phyloP scores from a whole-genome alignment of 1,284 basidiomycete species.

The Moniliella sp. region DNA sequence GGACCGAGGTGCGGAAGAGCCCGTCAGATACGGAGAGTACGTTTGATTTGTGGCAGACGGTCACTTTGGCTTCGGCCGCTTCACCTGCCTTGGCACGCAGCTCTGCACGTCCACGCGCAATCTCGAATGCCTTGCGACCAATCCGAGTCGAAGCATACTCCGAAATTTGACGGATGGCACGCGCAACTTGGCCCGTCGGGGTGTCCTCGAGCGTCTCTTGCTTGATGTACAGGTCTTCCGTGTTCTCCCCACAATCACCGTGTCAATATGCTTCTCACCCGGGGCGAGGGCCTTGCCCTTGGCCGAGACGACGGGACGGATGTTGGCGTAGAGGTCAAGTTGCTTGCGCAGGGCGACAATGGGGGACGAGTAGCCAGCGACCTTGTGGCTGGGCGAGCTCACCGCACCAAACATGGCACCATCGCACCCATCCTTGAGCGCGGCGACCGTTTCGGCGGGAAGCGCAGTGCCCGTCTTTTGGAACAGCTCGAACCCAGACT shows the following conservation, averaged over 20 bases:
- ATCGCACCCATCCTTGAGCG: slow-evolving; percentile 64
- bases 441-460: slow-evolving; percentile 67
- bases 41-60: slow-evolving; percentile 46
- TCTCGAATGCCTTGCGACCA: slow-evolving; percentile 80
- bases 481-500: slow-evolving; percentile 88
- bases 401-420: slow-evolving; percentile 80
- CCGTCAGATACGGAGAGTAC: slow-evolving; percentile 80
- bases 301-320: slow-evolving; percentile 53
- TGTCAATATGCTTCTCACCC: slow-evolving; percentile 44
- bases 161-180: slow-evolving; percentile 84
- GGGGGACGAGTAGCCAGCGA: slow-evolving; percentile 78
- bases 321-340: slow-evolving; percentile 87
- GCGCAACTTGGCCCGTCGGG: slow-evolving; percentile 52
- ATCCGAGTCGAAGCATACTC: slow-evolving; percentile 73
- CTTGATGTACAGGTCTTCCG: slow-evolving; percentile 96
- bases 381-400: slow-evolving; percentile 79
- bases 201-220: slow-evolving; percentile 41
- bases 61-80: slow-evolving; percentile 24
- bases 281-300: slow-evolving; percentile 14
- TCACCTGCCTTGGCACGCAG: slow-evolving; percentile 13
- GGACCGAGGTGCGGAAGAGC: slow-evolving; percentile 68
- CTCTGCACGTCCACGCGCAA: slow-evolving; percentile 43
- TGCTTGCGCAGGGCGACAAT: slow-evolving; percentile 90
- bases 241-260: slow-evolving; percentile 94
- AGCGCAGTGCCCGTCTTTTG: slow-evolving; percentile 63